These are phyloP conservation scores for Amanita pseudoporphyria DNA, from an alignment of 768 basidiomycete species.

Conservation along the genomic window DNA sequence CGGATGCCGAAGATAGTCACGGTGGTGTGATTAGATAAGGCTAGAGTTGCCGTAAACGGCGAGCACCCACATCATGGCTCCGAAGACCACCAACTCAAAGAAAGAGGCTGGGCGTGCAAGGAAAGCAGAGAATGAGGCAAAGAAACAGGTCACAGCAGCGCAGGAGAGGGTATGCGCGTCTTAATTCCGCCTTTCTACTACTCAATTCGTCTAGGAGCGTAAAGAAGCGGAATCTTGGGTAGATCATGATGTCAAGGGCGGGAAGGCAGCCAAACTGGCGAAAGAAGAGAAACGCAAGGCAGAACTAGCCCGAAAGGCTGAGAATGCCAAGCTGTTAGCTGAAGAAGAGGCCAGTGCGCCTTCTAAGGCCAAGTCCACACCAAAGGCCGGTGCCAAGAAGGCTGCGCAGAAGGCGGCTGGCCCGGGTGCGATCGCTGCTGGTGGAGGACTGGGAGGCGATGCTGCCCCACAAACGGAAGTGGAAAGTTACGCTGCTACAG, in stretches of 20 bases:
- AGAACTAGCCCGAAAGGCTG: constrained; percentile 78
- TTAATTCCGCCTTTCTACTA: constrained; percentile 1
- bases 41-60: not conserved
- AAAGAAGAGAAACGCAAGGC: constrained; percentile 75
- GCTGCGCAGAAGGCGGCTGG: constrained; percentile 54
- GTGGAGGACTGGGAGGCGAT: constrained; percentile 34
- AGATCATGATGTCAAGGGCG: constrained; percentile 48
- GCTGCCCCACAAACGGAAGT: constrained; percentile 23
- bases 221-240: constrained; percentile 64
- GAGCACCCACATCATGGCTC: constrained; percentile 47
- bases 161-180: constrained; percentile 44
- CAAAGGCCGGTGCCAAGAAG: constrained; percentile 49
- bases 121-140: constrained; percentile 85
- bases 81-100: constrained; percentile 85
- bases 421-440: constrained; percentile 80
- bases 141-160: constrained; percentile 57
- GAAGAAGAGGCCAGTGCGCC: constrained; percentile 69
- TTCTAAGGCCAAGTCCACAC: constrained; percentile 49
- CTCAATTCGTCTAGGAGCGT: constrained; percentile 40
- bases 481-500: constrained; percentile 75
- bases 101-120: constrained; percentile 86
- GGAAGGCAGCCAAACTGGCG: constrained; percentile 57
- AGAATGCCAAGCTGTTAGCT: constrained; percentile 76
- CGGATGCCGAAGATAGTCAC: not conserved
- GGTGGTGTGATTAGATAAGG: constrained; percentile 16